These are phyloP conservation scores for Jatropha podagrica DNA, from an alignment of 441 rosid species.

Conservation along the genomic window DNA sequence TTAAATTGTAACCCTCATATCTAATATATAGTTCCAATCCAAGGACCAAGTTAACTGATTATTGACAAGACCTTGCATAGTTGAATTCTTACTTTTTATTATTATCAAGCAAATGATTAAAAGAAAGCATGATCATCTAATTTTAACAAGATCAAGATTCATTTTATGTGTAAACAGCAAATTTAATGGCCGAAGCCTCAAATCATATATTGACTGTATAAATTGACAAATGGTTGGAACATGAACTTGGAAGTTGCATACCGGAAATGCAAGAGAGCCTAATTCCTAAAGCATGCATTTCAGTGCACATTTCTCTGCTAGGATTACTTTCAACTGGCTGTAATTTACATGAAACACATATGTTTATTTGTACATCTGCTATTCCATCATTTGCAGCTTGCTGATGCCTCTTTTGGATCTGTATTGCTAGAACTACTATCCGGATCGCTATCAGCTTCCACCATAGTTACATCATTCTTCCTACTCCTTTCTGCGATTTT, in stretches of 20 bases:
- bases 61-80: background rate
- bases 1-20: no score
- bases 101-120: background rate
- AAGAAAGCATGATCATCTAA: background rate
- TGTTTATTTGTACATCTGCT: background rate
- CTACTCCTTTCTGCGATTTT: constrained; percentile 21
- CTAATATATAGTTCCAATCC: background rate
- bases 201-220: background rate
- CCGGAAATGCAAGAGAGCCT: background rate
- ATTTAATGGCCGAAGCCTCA: background rate
- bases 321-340: background rate
- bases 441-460: constrained; percentile 35
- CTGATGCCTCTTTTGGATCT: constrained; percentile 30
- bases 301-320: background rate
- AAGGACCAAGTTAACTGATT: background rate
- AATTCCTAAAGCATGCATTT: background rate
- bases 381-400: constrained; percentile 19
- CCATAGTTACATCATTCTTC: constrained; percentile 25
- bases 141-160: background rate
- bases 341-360: constrained; percentile 11
- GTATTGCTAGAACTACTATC: constrained; percentile 44
- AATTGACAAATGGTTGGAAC: background rate
- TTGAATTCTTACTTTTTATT: background rate
- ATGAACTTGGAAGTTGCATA: background rate
- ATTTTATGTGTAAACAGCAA: background rate